Evolutionary conservation across 2,329 filamentous ascomycete genomes (phyloP), one percentile per base, ranked within the genome.

Genomic region (Phaeosphaeria sp.): DNA sequence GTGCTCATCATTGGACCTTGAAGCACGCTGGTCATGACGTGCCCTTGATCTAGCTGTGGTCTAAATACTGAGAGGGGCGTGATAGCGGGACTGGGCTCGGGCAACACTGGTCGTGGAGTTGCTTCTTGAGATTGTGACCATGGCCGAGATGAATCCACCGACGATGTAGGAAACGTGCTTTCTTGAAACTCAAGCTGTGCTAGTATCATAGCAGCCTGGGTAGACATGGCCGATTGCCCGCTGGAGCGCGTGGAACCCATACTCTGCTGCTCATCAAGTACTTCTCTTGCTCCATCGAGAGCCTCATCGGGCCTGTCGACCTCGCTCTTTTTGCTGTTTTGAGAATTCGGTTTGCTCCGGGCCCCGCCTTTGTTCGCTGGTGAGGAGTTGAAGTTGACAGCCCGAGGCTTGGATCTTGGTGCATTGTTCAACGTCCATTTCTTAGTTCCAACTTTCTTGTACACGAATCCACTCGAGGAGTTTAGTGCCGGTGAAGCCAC

Each of bases 1-100:
- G 81, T 83, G 55, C 77, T 80, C 30, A 79, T 64, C 10, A 64
- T 60, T 13, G 61, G 52, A 3, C 54, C 65, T 25, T 54, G 53
- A 22, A 62, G 52, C 17, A 59, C 47, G 43, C 59, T 66, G 10
- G 67, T 53, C 17, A 63, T 46, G 5, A 63, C 50, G 48, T 61
- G 46, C 18, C 56, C 18, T 42, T 67, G 67, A 20, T 68, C 64
- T 6, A 69, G 58, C 43, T 61, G 58, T 13, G 61, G 63, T 33
- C 63, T 71, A 55, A 75, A 75, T 1, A 60, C 57, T 36, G 69
- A 68, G 36, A 74, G 66, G 21, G 74, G 72, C 3, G 73, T 77
- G 17, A 69, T 67, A 13, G 65, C 65, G 46, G 68, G 60, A 43
- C 67, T 72, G 6, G 55, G 59, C 46, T 65, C 62, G 27, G 42